phyloP scores from a whole-genome alignment of 768 basidiomycete genomes.

The Podaxis sp. region DNA sequence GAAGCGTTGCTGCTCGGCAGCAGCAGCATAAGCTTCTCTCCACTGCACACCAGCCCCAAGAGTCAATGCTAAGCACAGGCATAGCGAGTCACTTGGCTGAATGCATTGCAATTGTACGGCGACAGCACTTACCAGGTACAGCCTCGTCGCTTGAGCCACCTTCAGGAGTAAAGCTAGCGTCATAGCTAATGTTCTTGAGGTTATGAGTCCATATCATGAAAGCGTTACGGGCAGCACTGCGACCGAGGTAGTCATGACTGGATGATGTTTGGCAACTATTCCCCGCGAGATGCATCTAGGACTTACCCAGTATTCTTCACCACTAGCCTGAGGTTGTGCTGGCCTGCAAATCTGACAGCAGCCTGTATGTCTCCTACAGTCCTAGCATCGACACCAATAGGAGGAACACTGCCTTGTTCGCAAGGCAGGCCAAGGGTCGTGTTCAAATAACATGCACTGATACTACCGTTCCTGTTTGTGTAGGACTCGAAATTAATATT shows the following conservation, averaged over 20 bases:
- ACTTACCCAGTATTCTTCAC: constrained; percentile 32
- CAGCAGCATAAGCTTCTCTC: constrained; percentile 39
- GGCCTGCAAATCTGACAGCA: constrained; percentile 34
- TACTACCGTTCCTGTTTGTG: constrained; percentile 37
- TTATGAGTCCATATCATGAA: constrained; percentile 41
- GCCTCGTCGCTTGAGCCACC: constrained; percentile 24
- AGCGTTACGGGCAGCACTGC: constrained; percentile 38
- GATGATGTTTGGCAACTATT: neutral
- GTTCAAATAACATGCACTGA: constrained; percentile 51
- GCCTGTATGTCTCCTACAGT: constrained; percentile 36
- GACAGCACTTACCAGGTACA: constrained; percentile 18
- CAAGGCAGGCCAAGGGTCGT: constrained; percentile 38
- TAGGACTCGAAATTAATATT: constrained; percentile 7
- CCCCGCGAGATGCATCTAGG: neutral
- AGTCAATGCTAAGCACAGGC: constrained; percentile 22
- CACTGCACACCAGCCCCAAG: constrained; percentile 46
- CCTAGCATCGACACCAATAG: constrained; percentile 38
- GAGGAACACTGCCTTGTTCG: constrained; percentile 41
- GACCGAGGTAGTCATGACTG: constrained; percentile 43
- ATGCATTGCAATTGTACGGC: neutral
- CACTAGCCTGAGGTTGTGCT: constrained; percentile 34
- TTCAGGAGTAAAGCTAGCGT: constrained; percentile 26
- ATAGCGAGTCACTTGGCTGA: neutral
- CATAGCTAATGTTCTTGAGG: constrained; percentile 32
- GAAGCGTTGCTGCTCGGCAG: constrained; percentile 33